Percentiles rank a stretch among this genome's conserved stretches.
Evolutionary conservation across 176 grass and related monocot species (phyloP).

Genomic region (Olyra latifolia): DNA sequence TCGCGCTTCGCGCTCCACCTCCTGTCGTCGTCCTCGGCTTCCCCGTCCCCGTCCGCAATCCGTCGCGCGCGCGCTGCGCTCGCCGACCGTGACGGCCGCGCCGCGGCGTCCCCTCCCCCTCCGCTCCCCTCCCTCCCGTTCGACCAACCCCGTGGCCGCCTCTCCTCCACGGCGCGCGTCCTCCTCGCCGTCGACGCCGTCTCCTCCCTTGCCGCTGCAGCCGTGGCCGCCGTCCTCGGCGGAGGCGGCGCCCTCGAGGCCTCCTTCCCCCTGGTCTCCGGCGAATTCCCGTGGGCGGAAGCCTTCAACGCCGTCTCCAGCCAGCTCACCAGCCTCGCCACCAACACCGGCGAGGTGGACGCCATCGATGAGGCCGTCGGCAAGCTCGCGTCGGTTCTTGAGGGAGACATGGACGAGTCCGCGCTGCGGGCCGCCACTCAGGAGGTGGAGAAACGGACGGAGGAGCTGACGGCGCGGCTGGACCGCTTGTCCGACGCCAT

Average conservation of each 20-base stretch:
- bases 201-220: slow-evolving; percentile 44
- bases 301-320: slow-evolving; percentile 57
- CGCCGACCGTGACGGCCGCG: background rate
- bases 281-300: slow-evolving; percentile 55
- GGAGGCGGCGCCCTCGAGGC: background rate
- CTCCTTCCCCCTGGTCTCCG: background rate
- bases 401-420: background rate
- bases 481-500: slow-evolving; percentile 56
- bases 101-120: slow-evolving; percentile 1
- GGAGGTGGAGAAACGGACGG: slow-evolving; percentile 55
- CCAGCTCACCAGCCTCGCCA: slow-evolving; percentile 25
- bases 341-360: slow-evolving; percentile 31
- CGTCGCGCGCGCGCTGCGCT: slow-evolving; percentile 35
- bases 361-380: slow-evolving; percentile 49
- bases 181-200: slow-evolving; percentile 61
- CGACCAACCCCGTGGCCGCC: slow-evolving; percentile 22
- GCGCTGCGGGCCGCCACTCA: slow-evolving; percentile 19
- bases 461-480: slow-evolving; percentile 53
- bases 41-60: background rate
- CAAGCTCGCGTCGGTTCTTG: slow-evolving; percentile 31
- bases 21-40: slow-evolving; percentile 24
- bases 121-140: slow-evolving; percentile 32
- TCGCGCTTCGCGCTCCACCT: slow-evolving; percentile 68
- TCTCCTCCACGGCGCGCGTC: slow-evolving; percentile 40
- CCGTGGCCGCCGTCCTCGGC: slow-evolving; percentile 45